A percentile compares a stretch with the other conserved stretches of the same genome.
Evolutionary conservation across 768 basidiomycete genomes (phyloP).

Genomic region (Pleurotus pulmonarius): DNA sequence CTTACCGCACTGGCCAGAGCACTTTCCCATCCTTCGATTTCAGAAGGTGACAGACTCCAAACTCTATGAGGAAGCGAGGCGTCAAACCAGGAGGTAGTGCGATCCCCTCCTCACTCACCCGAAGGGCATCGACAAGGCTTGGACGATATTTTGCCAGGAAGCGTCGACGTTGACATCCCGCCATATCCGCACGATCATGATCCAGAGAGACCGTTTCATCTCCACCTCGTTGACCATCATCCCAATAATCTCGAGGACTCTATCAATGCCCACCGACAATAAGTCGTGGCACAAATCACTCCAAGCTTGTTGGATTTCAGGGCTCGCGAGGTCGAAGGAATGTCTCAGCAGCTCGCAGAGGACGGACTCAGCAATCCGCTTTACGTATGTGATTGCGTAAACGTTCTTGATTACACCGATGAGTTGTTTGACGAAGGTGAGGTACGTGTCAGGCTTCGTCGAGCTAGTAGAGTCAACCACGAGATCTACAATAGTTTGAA

Average conservation of each 20-base stretch:
- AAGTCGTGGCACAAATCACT: slow-evolving; percentile 44
- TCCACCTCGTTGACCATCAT: slow-evolving; percentile 23
- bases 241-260: slow-evolving; percentile 31
- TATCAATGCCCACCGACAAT: slow-evolving; percentile 36
- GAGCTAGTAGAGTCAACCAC: slow-evolving; percentile 19
- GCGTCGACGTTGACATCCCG: slow-evolving; percentile 18
- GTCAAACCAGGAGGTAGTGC: background rate
- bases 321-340: slow-evolving; percentile 36
- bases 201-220: slow-evolving; percentile 46
- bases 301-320: slow-evolving; percentile 40
- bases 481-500: slow-evolving; percentile 28
- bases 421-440: slow-evolving; percentile 17
- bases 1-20: slow-evolving; percentile 29
- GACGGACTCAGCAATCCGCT: slow-evolving; percentile 40
- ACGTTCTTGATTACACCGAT: slow-evolving; percentile 42
- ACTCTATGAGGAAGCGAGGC: slow-evolving; percentile 25
- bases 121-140: slow-evolving; percentile 45
- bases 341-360: slow-evolving; percentile 41
- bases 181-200: slow-evolving; percentile 32
- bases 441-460: background rate
- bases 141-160: slow-evolving; percentile 37
- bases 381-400: slow-evolving; percentile 37
- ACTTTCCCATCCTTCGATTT: slow-evolving; percentile 38
- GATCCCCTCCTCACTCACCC: slow-evolving; percentile 28
- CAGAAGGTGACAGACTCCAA: slow-evolving; percentile 41